phyloP scores from a whole-genome alignment of 2,329 filamentous ascomycete species.

The Thielaviopsis populi region DNA sequence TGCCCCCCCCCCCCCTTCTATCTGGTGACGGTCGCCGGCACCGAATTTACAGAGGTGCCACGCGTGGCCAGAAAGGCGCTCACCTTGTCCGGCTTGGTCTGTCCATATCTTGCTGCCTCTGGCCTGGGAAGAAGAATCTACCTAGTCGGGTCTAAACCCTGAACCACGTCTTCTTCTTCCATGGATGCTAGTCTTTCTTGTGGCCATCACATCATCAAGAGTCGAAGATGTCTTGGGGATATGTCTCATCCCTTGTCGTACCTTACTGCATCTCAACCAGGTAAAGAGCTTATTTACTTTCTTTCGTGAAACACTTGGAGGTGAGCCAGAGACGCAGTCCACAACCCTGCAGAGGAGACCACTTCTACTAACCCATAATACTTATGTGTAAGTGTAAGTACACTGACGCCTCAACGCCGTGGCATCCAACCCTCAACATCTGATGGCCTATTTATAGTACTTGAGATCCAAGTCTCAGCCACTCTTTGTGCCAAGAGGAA shows the following conservation, averaged over 20 bases:
- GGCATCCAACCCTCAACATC: too few species aligned
- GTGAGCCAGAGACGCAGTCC: too few species aligned
- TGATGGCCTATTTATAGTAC: too few species aligned
- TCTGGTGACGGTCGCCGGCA: not conserved
- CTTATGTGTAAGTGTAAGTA: too few species aligned
- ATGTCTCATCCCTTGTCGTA: not conserved
- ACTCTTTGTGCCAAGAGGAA: not conserved
- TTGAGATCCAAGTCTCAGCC: not conserved
- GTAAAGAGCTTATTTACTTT: not conserved
- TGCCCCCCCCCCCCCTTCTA: not conserved
- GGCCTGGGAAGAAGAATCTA: not conserved
- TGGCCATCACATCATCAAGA: not conserved
- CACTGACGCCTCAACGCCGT: too few species aligned
- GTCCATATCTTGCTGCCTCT: not conserved
- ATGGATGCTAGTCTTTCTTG: not conserved
- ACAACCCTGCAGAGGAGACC: too few species aligned
- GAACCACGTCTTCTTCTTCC: not conserved
- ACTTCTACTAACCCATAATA: too few species aligned
- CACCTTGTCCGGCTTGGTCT: not conserved
- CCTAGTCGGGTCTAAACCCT: not conserved
- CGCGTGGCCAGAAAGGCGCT: not conserved
- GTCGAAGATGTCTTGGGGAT: not conserved
- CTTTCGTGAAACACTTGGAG: too few species aligned
- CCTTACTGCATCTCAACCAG: not conserved
- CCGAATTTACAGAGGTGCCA: not conserved